These are phyloP conservation scores for Mariannaea elegans DNA, from an alignment of 2,329 filamentous ascomycete species.

Conservation along the genomic window DNA sequence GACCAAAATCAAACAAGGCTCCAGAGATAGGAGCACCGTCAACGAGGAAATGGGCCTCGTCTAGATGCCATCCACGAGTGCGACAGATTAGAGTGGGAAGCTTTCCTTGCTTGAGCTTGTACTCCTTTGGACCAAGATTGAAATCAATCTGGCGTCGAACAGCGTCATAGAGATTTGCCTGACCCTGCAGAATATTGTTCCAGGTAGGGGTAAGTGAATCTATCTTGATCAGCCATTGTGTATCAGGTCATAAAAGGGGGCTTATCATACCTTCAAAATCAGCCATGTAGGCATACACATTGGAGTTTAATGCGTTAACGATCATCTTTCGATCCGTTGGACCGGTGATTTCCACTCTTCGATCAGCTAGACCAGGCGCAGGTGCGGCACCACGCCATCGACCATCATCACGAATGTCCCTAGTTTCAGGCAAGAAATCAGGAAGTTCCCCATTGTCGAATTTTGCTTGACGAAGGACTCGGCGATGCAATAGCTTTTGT, in stretches of 20 bases:
- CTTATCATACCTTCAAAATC: conserved; percentile 85
- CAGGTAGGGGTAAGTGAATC: conserved; percentile 95
- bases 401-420: conserved; percentile 90
- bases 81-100: conserved; percentile 93
- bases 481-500: conserved; percentile 87
- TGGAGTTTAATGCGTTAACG: conserved; percentile 92
- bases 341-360: conserved; percentile 94
- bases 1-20: conserved; percentile 93
- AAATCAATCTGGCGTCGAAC: conserved; percentile 94
- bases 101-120: conserved; percentile 91
- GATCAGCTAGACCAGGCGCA: conserved; percentile 90
- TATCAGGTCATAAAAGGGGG: not conserved
- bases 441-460: conserved; percentile 88
- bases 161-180: conserved; percentile 96
- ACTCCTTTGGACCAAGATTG: conserved; percentile 93
- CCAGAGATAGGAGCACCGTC: conserved; percentile 95
- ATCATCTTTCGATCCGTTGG: conserved; percentile 99
- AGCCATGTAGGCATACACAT: conserved; percentile 99
- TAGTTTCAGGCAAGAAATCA: conserved; percentile 95
- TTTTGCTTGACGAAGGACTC: conserved; percentile 87
- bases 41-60: conserved; percentile 97
- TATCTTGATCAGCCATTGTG: conserved; percentile 48
- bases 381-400: conserved; percentile 92
- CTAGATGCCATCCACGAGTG: conserved; percentile 95
- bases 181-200: conserved; percentile 99